Percentiles rank a stretch among this genome's conserved stretches.
These are phyloP conservation scores for Silene latifolia DNA, from an alignment of 148 eudicot species.

Conservation along the genomic window DNA sequence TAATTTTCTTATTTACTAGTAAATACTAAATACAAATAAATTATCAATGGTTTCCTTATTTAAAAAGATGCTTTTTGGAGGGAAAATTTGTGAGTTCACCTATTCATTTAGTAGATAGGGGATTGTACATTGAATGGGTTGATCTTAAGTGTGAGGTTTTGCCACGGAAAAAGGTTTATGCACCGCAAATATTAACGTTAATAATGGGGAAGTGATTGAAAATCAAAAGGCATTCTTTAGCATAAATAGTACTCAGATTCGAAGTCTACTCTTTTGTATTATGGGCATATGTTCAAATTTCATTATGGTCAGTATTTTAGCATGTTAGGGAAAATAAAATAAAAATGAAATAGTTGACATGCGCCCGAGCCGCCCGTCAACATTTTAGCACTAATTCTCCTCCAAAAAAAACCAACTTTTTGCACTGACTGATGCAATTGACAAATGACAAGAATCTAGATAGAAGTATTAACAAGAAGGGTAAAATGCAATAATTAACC, in stretches of 20 bases:
- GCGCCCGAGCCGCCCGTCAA: neutral
- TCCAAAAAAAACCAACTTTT: too few relatives aligned
- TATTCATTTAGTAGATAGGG: too few relatives aligned
- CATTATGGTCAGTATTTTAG: neutral
- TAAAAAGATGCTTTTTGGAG: too few relatives aligned
- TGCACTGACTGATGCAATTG: neutral
- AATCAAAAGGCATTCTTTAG: neutral
- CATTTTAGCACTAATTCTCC: neutral
- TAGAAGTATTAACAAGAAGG: neutral
- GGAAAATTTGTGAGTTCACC: too few relatives aligned
- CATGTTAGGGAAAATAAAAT: neutral
- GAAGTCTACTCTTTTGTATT: neutral
- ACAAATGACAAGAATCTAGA: neutral
- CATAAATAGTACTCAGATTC: neutral
- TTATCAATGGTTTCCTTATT: too few relatives aligned
- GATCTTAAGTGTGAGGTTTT: neutral
- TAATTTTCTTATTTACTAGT: too few relatives aligned
- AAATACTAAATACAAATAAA: too few relatives aligned
- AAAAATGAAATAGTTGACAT: neutral
- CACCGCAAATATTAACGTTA: neutral
- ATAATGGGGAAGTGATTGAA: neutral
- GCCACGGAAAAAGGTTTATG: neutral
- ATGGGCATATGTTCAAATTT: neutral
- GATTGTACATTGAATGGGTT: neutral
- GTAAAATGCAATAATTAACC: neutral